Evolutionary conservation across 2,329 filamentous ascomycete species (phyloP).

Genomic region (Paecilomyces formosus): DNA sequence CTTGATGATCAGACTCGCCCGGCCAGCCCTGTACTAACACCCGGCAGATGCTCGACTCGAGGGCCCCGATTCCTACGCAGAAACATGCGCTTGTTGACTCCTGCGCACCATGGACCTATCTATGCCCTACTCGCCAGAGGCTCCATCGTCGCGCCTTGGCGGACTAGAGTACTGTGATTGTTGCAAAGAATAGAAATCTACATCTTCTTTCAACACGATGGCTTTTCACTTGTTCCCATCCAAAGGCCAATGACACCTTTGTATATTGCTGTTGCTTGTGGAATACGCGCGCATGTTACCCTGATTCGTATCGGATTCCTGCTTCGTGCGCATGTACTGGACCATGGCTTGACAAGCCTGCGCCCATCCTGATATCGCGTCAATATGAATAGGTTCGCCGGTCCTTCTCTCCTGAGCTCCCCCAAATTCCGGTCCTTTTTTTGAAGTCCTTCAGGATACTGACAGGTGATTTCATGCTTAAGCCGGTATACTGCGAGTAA

Average conservation of each 20-base stretch:
- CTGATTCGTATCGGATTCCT: background rate
- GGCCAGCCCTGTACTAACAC: background rate
- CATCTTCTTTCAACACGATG: slow-evolving; percentile 4
- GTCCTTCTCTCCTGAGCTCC: slow-evolving; percentile 4
- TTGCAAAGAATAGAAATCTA: slow-evolving; percentile 24
- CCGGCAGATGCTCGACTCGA: background rate
- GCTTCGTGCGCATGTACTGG: background rate
- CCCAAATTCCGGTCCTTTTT: background rate
- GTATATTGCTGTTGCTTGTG: slow-evolving; percentile 11
- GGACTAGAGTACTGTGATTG: slow-evolving; percentile 3
- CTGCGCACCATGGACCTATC: background rate
- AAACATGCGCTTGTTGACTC: background rate
- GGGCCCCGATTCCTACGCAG: background rate
- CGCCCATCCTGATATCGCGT: slow-evolving; percentile 17
- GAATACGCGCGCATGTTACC: slow-evolving; percentile 5
- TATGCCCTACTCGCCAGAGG: background rate
- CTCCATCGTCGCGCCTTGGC: background rate
- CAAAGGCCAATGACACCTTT: slow-evolving; percentile 2
- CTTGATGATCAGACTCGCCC: background rate
- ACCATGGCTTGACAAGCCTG: slow-evolving; percentile 21
- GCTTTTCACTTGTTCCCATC: slow-evolving; percentile 5
- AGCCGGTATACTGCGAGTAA: slow-evolving; percentile 26
- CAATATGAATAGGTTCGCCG: slow-evolving; percentile 32
- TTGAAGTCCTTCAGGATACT: slow-evolving; percentile 11
- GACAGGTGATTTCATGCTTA: slow-evolving; percentile 10